Evolutionary conservation across 352 stramenopile genomes (phyloP), one percentile per base, ranked within the genome.

Genomic region (Vaucheria bursata): DNA sequence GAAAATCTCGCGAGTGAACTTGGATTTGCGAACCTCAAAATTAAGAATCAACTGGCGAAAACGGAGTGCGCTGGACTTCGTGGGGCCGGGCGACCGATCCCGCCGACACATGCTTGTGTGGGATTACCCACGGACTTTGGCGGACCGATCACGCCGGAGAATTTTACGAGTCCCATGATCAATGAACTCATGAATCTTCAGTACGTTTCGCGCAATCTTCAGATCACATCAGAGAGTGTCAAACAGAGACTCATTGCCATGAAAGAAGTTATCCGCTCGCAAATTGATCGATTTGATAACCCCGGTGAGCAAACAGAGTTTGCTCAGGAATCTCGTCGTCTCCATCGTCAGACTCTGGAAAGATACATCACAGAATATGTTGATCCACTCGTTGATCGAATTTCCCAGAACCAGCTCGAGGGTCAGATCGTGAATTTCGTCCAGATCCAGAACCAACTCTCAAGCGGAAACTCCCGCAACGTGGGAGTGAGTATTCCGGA

Each of bases 151-250:
- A 59, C 25, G 12, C 18, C 45, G 12, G 25, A 18, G 25, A 25
- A 59, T 25, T 59, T 59, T 25, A 25, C 18, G 12, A 59, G 45
- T 59, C 45, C 45, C 12, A 25, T 59, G 12, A 59, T 59, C 45
- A 59, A 59, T 25, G 45, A 59, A 59, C 45, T 59, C 45, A 59
- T 59, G 45, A 59, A 59, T 59, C 45, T 59, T 25, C 45, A 59
- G 45, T 59, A 25, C 12, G 25, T 18, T 18, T 18, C 25, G 45
- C 45, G 25, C 12, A 25, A 25, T 18, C 18, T 18, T 18, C 18
- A 59, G 12, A 59, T 59, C 45, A 59, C 45, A 18, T 59, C 45
- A 25, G 45, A 59, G 45, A 18, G 12, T 18, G 12, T 59, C 12
- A 59, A 59, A 25, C 45, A 59, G 45, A 18, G 45, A 18, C 25